A percentile compares a stretch with the other conserved stretches of the same genome.
These are phyloP conservation scores for Wickerhamiella occidentalis DNA, from an alignment of 805 yeast genomes.

Conservation along the genomic window DNA sequence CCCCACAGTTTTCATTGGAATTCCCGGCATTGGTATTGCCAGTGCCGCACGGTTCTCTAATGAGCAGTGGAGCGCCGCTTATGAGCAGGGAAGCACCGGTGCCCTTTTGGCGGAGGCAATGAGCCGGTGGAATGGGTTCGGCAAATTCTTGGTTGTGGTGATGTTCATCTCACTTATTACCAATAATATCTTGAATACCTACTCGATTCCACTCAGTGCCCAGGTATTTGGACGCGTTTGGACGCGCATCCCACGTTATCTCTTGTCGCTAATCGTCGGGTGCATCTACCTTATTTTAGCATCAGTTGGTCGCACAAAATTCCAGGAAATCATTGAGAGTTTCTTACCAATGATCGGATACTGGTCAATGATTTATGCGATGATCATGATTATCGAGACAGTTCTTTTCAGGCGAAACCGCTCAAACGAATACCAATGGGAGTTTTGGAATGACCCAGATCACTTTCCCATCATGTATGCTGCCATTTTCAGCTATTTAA, in stretches of 20 bases:
- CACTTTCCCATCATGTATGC: constrained; percentile 62
- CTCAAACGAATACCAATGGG: constrained; percentile 54
- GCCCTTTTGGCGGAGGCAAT: constrained; percentile 59
- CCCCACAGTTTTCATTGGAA: constrained; percentile 68
- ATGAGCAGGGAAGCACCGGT: constrained; percentile 54
- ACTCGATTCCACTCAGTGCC: constrained; percentile 69
- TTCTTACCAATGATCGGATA: constrained; percentile 86
- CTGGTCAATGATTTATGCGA: constrained; percentile 75
- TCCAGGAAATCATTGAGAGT: constrained; percentile 61
- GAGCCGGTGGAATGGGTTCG: constrained; percentile 60
- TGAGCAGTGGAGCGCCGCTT: constrained; percentile 46
- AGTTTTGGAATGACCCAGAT: constrained; percentile 52
- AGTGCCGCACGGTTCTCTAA: constrained; percentile 45
- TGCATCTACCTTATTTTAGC: constrained; percentile 57
- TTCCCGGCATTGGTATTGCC: constrained; percentile 59
- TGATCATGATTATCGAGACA: constrained; percentile 62
- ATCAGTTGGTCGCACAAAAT: constrained; percentile 60
- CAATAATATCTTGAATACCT: constrained; percentile 68
- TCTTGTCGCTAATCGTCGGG: constrained; percentile 55
- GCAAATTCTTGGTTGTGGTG: constrained; percentile 60
- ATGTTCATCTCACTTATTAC: constrained; percentile 66
- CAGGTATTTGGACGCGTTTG: constrained; percentile 42
- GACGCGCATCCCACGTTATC: constrained; percentile 64
- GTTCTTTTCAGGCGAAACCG: constrained; percentile 39
- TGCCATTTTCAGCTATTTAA: constrained; percentile 48